Evolutionary conservation across 805 yeast species (phyloP).

Genomic region (Scheffersomyces lignosus): DNA sequence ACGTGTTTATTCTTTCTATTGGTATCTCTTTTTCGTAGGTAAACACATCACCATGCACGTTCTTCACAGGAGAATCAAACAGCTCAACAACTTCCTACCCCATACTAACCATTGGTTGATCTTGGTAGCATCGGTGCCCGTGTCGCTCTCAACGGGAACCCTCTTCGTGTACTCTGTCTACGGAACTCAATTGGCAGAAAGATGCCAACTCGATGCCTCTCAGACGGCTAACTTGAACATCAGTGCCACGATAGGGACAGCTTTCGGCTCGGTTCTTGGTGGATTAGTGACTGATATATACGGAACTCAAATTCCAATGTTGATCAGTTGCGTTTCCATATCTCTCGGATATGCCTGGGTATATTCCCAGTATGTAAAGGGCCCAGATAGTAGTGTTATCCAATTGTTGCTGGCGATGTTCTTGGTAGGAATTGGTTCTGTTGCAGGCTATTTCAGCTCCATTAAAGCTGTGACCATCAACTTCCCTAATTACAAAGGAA

Average conservation of each 20-base stretch:
- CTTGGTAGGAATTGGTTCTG: slow-evolving; percentile 32
- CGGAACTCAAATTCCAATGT: slow-evolving; percentile 35
- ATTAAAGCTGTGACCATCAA: slow-evolving; percentile 34
- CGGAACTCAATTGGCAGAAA: slow-evolving; percentile 31
- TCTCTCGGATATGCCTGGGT: slow-evolving; percentile 30
- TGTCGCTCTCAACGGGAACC: slow-evolving; percentile 34
- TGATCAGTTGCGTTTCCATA: slow-evolving; percentile 22
- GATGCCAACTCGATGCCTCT: slow-evolving; percentile 27
- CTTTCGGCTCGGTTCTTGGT: slow-evolving; percentile 32
- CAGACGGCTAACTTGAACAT: slow-evolving; percentile 32
- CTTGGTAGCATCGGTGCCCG: slow-evolving; percentile 28
- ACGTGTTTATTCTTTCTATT: too few relatives aligned
- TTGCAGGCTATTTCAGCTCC: slow-evolving; percentile 33
- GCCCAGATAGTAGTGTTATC: slow-evolving; percentile 13
- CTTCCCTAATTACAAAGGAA: slow-evolving; percentile 32
- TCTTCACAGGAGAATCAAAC: slow-evolving; percentile 12
- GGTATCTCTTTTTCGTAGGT: too few relatives aligned
- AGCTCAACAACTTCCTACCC: slow-evolving; percentile 21
- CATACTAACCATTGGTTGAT: slow-evolving; percentile 26
- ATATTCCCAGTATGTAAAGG: slow-evolving; percentile 19
- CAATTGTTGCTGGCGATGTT: slow-evolving; percentile 27
- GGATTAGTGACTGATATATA: slow-evolving; percentile 33
- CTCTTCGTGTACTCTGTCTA: slow-evolving; percentile 34
- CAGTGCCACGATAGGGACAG: slow-evolving; percentile 30
- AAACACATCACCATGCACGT: slow-evolving; percentile 14